These are phyloP conservation scores for Leccinum fuscescens DNA, from an alignment of 1,284 basidiomycete genomes.

Conservation along the genomic window DNA sequence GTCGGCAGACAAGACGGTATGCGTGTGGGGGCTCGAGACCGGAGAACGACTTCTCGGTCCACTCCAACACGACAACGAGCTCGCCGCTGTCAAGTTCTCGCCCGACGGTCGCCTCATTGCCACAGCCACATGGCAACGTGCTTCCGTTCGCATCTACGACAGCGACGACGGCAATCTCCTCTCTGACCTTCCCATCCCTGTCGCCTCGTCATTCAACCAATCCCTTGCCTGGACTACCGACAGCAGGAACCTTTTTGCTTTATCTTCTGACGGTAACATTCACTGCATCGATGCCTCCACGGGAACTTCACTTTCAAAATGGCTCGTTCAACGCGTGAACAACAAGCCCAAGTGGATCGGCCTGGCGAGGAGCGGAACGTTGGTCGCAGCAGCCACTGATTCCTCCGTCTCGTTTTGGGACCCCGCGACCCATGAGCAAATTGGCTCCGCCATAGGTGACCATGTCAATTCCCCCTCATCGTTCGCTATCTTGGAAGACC, in stretches of 20 bases:
- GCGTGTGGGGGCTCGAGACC: neutral
- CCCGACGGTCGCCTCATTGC: neutral
- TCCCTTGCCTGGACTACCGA: neutral
- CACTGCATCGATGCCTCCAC: neutral
- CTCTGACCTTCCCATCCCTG: neutral
- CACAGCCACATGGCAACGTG: neutral
- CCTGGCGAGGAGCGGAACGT: neutral
- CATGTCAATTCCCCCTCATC: too few species aligned
- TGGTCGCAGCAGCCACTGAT: too few species aligned
- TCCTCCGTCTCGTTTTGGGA: neutral
- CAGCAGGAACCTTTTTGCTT: neutral
- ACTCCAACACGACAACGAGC: neutral
- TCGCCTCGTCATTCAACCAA: neutral
- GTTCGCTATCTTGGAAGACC: too few species aligned
- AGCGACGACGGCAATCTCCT: neutral
- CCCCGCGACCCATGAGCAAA: neutral
- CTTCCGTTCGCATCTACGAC: neutral
- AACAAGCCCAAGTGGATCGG: neutral
- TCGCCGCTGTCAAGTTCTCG: neutral
- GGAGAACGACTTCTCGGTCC: neutral
- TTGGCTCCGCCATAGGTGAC: neutral
- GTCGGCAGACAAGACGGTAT: neutral
- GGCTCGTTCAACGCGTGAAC: neutral
- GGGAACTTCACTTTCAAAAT: too few species aligned
- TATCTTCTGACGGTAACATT: neutral